Conservation (phyloP, 345 rosid species). For the Rhizophora apiculata region DNA sequence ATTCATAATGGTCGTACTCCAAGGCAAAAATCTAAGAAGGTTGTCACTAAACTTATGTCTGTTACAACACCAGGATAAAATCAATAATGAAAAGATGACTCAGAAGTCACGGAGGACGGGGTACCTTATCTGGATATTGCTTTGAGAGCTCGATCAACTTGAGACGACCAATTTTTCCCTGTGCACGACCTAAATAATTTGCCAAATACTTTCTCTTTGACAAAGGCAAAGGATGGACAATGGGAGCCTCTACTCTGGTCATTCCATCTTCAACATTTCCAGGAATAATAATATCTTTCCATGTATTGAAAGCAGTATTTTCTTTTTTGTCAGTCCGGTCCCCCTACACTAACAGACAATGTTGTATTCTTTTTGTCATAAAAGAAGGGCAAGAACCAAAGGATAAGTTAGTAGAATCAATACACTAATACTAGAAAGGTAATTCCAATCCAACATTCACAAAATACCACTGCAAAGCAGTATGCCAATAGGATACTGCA, state of each 20-base stretch:
- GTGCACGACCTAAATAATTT: slow-evolving; percentile 93
- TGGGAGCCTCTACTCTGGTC: slow-evolving; percentile 47
- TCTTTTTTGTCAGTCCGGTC: slow-evolving; percentile 94
- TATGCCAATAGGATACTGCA: too few relatives aligned
- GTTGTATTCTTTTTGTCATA: not conserved
- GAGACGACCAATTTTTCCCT: slow-evolving; percentile 80
- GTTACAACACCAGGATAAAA: not conserved
- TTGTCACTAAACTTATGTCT: not conserved
- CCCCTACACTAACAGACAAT: slow-evolving; percentile 52
- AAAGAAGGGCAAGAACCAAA: not conserved
- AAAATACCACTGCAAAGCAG: slow-evolving; percentile 2
- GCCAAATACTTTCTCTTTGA: slow-evolving; percentile 73
- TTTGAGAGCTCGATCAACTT: slow-evolving; percentile 75
- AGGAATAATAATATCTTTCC: slow-evolving; percentile 97
- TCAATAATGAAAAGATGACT: not conserved
- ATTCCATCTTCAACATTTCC: slow-evolving; percentile 92
- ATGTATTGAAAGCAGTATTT: slow-evolving; percentile 82
- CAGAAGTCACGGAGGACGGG: slow-evolving; percentile 4
- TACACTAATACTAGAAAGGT: not conserved
- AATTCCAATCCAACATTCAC: too few relatives aligned
- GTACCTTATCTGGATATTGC: slow-evolving; percentile 81
- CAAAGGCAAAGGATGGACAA: slow-evolving; percentile 75
- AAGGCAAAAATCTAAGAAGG: not conserved
- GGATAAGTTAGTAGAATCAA: not conserved
- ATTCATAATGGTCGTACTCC: not conserved